These are phyloP conservation scores for Phlyctochytrium planicorne DNA, from an alignment of 192 early-diverging fungal genomes.

Conservation along the genomic window DNA sequence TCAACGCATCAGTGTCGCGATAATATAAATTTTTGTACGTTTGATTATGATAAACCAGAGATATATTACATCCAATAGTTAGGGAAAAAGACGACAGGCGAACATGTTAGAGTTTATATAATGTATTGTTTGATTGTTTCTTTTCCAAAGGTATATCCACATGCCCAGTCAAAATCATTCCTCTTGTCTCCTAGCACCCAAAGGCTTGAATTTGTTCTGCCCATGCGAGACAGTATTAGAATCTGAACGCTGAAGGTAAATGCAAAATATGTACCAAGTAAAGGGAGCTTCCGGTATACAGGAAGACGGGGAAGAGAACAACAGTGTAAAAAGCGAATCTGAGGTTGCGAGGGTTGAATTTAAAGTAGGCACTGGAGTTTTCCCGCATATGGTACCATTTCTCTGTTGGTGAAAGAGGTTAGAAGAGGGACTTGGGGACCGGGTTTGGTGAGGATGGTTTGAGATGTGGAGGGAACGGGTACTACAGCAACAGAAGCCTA, in stretches of 20 bases:
- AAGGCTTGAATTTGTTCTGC: background rate
- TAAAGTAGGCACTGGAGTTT: constrained; percentile 41
- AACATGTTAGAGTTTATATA: too few species aligned
- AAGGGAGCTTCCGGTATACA: constrained; percentile 9
- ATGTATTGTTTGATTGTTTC: too few species aligned
- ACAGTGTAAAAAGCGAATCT: constrained; percentile 22
- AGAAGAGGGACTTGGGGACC: background rate
- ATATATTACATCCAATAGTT: too few species aligned
- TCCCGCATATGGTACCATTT: constrained; percentile 54
- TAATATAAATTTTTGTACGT: too few species aligned
- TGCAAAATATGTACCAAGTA: constrained; percentile 5
- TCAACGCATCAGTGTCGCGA: too few species aligned
- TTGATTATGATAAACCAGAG: too few species aligned
- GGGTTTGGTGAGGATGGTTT: background rate
- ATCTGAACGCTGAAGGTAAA: too few species aligned
- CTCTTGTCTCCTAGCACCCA: background rate
- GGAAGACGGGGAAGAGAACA: constrained; percentile 31
- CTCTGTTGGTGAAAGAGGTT: constrained; percentile 22
- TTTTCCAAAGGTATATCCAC: too few species aligned
- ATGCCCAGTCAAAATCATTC: too few species aligned
- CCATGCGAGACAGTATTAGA: background rate
- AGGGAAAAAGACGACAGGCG: too few species aligned
- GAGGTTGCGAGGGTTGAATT: constrained; percentile 33
- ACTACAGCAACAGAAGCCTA: too few species aligned
- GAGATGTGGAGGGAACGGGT: too few species aligned